Evolutionary conservation across 495 filamentous ascomycete genomes (phyloP).

Genomic region (Penicillium subrubescens): DNA sequence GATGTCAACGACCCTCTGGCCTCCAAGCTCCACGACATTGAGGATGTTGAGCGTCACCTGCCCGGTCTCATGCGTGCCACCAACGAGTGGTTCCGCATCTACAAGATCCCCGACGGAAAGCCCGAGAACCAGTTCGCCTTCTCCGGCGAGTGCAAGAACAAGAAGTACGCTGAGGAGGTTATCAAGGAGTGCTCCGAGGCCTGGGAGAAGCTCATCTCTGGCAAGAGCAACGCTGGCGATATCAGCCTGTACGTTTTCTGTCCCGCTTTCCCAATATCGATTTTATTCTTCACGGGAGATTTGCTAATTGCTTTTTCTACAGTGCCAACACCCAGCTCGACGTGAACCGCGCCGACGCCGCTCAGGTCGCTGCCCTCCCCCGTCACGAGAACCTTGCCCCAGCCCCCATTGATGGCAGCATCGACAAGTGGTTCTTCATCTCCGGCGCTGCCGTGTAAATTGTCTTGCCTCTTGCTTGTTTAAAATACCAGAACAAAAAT

Average conservation of each 20-base stretch:
- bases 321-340: constrained; percentile 79
- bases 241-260: constrained; percentile 70
- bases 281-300: background rate
- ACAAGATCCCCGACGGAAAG: constrained; percentile 99
- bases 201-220: constrained; percentile 93
- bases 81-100: constrained; percentile 99
- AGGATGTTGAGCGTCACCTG: constrained; percentile 98
- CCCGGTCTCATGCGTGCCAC: constrained; percentile 95
- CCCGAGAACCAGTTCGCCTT: constrained; percentile 99
- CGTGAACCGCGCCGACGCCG: constrained; percentile 64
- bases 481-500: constrained; percentile 27
- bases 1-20: constrained; percentile 97
- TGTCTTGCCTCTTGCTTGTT: constrained; percentile 11
- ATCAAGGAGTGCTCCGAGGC: constrained; percentile 94
- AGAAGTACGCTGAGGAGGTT: constrained; percentile 95
- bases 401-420: constrained; percentile 90
- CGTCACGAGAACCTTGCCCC: constrained; percentile 72
- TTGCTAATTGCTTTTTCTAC: constrained; percentile 32
- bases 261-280: too few species aligned
- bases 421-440: constrained; percentile 99
- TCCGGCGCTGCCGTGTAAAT: constrained; percentile 89
- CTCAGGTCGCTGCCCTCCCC: constrained; percentile 71
- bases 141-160: constrained; percentile 99
- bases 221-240: constrained; percentile 74
- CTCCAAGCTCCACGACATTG: constrained; percentile 94